Evolutionary conservation across 176 grass and related monocot species (phyloP).

Genomic region (Oryza officinalis): DNA sequence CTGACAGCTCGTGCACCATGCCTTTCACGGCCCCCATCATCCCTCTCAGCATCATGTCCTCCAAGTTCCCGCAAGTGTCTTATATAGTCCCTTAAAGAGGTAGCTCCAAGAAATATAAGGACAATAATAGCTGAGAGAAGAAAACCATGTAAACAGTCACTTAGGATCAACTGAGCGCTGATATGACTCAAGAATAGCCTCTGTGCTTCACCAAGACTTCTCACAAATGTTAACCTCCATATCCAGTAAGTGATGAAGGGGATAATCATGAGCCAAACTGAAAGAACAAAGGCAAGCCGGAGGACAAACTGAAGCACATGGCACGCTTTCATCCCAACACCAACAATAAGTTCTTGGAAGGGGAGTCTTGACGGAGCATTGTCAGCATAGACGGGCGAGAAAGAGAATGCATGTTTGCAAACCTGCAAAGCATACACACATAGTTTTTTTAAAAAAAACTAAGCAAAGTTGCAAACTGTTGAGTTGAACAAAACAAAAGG

Average conservation of each 20-base stretch:
- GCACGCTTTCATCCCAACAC: conserved; percentile 91
- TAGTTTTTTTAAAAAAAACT: not conserved
- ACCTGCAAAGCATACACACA: conserved; percentile 58
- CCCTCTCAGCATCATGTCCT: conserved; percentile 87
- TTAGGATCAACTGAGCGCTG: conserved; percentile 82
- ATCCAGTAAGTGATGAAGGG: conserved; percentile 99
- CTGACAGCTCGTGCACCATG: conserved; percentile 95
- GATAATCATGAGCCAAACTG: conserved; percentile 99
- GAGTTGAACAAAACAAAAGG: not conserved
- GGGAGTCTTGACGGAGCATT: conserved; percentile 90
- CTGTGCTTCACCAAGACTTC: conserved; percentile 90
- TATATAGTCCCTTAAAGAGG: conserved; percentile 96
- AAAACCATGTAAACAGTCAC: conserved; percentile 97
- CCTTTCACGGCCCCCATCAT: conserved; percentile 80
- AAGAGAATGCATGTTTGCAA: conserved; percentile 97
- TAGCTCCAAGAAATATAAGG: conserved; percentile 98
- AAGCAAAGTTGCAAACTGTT: not conserved
- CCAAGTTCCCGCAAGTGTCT: conserved; percentile 92
- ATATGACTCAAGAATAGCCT: conserved; percentile 90
- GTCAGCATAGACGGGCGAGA: conserved; percentile 85
- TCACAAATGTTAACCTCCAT: conserved; percentile 89
- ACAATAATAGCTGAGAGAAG: conserved; percentile 96
- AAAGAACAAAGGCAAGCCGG: conserved; percentile 93
- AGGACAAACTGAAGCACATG: conserved; percentile 91
- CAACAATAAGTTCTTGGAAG: conserved; percentile 96